Conservation (phyloP, 352 stramenopile species). For the Pythium oligandrum region DNA sequence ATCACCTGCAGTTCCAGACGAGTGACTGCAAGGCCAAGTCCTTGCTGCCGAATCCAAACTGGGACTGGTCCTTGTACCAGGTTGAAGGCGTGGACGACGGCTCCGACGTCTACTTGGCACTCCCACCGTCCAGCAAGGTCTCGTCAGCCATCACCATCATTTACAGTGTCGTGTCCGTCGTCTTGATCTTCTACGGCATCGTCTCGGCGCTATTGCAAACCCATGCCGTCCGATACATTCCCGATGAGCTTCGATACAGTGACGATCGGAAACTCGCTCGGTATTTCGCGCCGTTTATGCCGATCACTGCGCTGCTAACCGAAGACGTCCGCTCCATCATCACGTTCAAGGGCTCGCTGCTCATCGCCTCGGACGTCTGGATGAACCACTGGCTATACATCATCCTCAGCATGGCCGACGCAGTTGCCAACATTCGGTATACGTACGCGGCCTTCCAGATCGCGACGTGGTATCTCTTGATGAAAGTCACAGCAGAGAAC, state of each 20-base stretch:
- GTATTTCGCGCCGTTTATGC: slow-evolving; percentile 48
- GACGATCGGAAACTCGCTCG: slow-evolving; percentile 19
- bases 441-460: slow-evolving; percentile 44
- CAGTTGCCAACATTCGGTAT: slow-evolving; percentile 33
- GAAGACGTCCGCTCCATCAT: slow-evolving; percentile 36
- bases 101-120: slow-evolving; percentile 33
- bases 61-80: slow-evolving; percentile 41
- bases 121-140: slow-evolving; percentile 40
- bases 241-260: slow-evolving; percentile 26
- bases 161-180: slow-evolving; percentile 46
- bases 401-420: slow-evolving; percentile 43
- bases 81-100: slow-evolving; percentile 30
- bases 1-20: slow-evolving; percentile 45
- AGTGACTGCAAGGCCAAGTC: slow-evolving; percentile 47
- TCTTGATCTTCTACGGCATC: slow-evolving; percentile 38
- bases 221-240: slow-evolving; percentile 36
- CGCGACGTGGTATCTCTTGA: slow-evolving; percentile 50
- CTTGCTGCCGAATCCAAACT: slow-evolving; percentile 32
- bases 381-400: slow-evolving; percentile 76
- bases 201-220: slow-evolving; percentile 38
- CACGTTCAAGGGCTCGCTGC: slow-evolving; percentile 39
- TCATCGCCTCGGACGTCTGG: slow-evolving; percentile 59
- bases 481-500: slow-evolving; percentile 39
- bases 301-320: slow-evolving; percentile 23
- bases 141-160: slow-evolving; percentile 22